These are phyloP conservation scores for Hypoxylon perforatum DNA, from an alignment of 495 filamentous ascomycete genomes.

Conservation along the genomic window DNA sequence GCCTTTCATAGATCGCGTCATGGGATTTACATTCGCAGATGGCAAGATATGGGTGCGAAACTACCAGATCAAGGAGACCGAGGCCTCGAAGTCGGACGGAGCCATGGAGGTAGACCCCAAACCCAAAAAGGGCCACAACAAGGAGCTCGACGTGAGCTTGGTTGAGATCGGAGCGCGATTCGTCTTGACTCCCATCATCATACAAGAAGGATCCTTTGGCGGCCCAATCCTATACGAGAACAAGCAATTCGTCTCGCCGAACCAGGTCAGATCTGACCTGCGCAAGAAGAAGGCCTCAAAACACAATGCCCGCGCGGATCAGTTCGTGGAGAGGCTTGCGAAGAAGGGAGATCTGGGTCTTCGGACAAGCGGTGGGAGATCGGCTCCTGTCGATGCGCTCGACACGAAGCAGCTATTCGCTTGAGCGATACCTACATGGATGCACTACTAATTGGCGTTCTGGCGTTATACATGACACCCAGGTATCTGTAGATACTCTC, in stretches of 20 bases:
- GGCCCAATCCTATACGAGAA: constrained; percentile 99
- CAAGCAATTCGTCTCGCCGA: constrained; percentile 96
- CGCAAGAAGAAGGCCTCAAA: constrained; percentile 77
- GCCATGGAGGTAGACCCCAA: constrained; percentile 42
- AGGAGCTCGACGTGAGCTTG: constrained; percentile 78
- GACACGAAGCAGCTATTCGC: constrained; percentile 86
- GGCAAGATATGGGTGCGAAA: constrained; percentile 97
- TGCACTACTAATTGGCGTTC: constrained; percentile 33
- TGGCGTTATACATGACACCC: constrained; percentile 35
- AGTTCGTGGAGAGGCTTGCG: constrained; percentile 73
- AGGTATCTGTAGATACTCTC: constrained; percentile 34
- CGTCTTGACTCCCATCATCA: constrained; percentile 94
- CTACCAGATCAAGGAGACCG: constrained; percentile 91
- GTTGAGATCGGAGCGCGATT: constrained; percentile 97
- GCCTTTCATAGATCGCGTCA: constrained; percentile 95
- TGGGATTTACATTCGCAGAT: constrained; percentile 90
- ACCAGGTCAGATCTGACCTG: constrained; percentile 88
- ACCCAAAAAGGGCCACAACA: constrained; percentile 51
- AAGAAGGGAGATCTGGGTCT: constrained; percentile 83
- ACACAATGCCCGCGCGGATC: constrained; percentile 78
- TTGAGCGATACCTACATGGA: constrained; percentile 56
- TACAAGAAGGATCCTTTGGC: constrained; percentile 94
- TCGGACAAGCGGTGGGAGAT: constrained; percentile 68
- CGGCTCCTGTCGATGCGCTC: constrained; percentile 72
- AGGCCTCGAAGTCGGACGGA: constrained; percentile 62